Conservation (phyloP, 2,329 filamentous ascomycete genomes). For the Zymoseptoria passerinii region DNA sequence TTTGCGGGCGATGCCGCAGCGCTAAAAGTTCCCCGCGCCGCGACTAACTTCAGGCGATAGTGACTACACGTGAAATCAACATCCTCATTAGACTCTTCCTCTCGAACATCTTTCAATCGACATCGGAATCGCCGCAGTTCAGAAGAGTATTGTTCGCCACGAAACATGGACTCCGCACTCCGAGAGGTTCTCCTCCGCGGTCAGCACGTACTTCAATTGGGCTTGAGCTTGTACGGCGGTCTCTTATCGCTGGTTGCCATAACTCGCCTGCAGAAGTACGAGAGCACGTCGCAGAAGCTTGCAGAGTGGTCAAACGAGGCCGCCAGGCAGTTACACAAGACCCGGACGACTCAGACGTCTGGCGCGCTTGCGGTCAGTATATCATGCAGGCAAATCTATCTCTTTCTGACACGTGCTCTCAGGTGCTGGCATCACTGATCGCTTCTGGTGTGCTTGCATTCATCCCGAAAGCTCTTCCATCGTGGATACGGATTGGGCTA, state of each 20-base stretch:
- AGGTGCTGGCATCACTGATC: conserved; percentile 26
- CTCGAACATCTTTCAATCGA: background rate
- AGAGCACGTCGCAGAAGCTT: conserved; percentile 37
- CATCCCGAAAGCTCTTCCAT: conserved; percentile 11
- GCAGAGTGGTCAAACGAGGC: conserved; percentile 40
- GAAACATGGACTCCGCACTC: conserved; percentile 2
- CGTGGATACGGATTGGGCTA: conserved; percentile 13
- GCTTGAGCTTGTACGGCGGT: conserved; percentile 37
- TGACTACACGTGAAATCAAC: background rate
- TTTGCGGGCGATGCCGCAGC: background rate
- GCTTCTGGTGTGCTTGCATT: conserved; percentile 20
- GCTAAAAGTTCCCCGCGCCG: background rate
- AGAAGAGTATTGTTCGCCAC: background rate
- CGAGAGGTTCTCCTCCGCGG: conserved; percentile 16
- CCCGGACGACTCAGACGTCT: conserved; percentile 37
- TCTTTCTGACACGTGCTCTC: conserved; percentile 2
- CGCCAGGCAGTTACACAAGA: conserved; percentile 36
- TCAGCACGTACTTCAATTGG: conserved; percentile 34
- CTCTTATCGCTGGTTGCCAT: conserved; percentile 38
- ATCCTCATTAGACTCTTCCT: background rate
- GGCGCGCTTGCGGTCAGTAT: conserved; percentile 32
- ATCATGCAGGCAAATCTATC: background rate
- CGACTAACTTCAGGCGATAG: conserved; percentile 1
- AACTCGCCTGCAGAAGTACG: conserved; percentile 38
- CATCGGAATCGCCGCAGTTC: background rate